A percentile compares a stretch with the other conserved stretches of the same genome.
phyloP scores from a whole-genome alignment of 768 basidiomycete species.

The Suillus subaureus region DNA sequence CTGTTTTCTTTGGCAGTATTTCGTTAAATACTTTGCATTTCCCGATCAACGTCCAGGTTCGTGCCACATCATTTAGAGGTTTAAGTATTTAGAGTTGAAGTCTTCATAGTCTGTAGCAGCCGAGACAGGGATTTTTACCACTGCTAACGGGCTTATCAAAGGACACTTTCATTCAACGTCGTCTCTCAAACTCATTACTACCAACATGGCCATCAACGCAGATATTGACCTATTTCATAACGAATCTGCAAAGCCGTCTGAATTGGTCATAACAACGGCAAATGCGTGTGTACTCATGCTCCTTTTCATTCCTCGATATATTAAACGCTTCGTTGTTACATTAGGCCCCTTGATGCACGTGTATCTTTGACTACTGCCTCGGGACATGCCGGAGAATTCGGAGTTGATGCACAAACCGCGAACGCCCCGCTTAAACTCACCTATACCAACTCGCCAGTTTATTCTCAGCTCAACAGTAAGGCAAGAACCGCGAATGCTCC shows the following conservation, averaged over 20 bases:
- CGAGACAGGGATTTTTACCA: slow-evolving; percentile 19
- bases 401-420: slow-evolving; percentile 31
- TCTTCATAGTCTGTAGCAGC: slow-evolving; percentile 34
- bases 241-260: background rate
- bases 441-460: slow-evolving; percentile 36
- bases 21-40: slow-evolving; percentile 25
- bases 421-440: slow-evolving; percentile 36
- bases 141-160: slow-evolving; percentile 37
- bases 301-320: background rate
- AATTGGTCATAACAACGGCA: background rate
- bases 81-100: background rate
- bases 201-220: slow-evolving; percentile 36
- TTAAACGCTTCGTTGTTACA: background rate
- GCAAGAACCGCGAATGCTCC: slow-evolving; percentile 38
- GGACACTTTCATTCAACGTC: slow-evolving; percentile 40
- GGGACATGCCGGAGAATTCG: slow-evolving; percentile 32
- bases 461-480: slow-evolving; percentile 32
- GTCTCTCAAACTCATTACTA: slow-evolving; percentile 33
- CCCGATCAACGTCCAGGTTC: slow-evolving; percentile 31
- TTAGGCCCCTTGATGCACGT: slow-evolving; percentile 22
- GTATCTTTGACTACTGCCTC: slow-evolving; percentile 14
- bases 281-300: background rate
- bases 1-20: slow-evolving; percentile 31
- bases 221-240: slow-evolving; percentile 24
- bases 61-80: slow-evolving; percentile 5